Percentiles rank a stretch among this genome's conserved stretches.
These are phyloP conservation scores for Solanum bulbocastanum DNA, from an alignment of 257 asterid species.

Conservation along the genomic window DNA sequence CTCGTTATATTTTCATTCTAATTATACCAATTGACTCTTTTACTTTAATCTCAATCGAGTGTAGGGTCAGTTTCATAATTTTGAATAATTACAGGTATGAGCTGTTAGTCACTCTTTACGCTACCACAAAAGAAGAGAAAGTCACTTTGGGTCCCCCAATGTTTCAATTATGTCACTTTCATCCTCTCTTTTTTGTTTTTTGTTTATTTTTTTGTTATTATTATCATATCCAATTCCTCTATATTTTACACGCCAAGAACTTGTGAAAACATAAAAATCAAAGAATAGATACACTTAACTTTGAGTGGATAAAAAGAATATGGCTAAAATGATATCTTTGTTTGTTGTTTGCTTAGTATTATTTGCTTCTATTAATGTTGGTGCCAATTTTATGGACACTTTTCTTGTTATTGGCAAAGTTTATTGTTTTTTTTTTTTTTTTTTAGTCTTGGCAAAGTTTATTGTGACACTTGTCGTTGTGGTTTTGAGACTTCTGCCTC, in stretches of 20 bases:
- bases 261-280: neutral
- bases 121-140: neutral
- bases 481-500: constrained; percentile 60
- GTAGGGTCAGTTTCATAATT: neutral
- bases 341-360: constrained; percentile 24
- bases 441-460: constrained; percentile 50
- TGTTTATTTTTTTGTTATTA: neutral
- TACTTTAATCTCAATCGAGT: neutral
- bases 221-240: neutral
- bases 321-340: constrained; percentile 32
- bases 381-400: constrained; percentile 8
- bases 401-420: constrained; percentile 37
- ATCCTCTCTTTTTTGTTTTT: neutral
- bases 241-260: neutral
- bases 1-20: neutral
- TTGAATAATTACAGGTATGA: neutral
- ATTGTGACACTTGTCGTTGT: constrained; percentile 80
- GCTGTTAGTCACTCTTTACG: neutral
- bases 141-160: neutral
- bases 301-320: neutral
- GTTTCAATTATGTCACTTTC: neutral
- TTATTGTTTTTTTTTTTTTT: no score
- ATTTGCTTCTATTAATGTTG: constrained; percentile 10
- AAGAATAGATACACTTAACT: neutral
- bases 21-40: neutral